These are phyloP conservation scores for Mucor velutinosus DNA, from an alignment of 371 early-diverging fungal genomes.

Conservation along the genomic window DNA sequence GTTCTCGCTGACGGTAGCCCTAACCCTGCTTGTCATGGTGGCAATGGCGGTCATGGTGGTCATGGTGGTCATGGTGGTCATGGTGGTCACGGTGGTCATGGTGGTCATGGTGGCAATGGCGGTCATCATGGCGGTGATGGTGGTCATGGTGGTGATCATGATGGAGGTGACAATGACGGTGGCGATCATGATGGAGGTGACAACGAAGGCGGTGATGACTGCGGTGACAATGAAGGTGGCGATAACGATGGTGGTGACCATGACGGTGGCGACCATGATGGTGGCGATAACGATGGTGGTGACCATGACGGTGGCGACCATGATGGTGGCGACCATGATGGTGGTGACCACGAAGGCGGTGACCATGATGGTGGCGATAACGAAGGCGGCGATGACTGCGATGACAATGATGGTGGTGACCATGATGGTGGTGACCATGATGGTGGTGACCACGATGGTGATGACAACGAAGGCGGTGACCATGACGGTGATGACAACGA, in stretches of 20 bases:
- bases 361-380: background rate
- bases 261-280: background rate
- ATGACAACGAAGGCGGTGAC: background rate
- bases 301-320: background rate
- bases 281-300: background rate
- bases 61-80: background rate
- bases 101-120: background rate
- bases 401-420: background rate
- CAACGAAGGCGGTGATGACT: background rate
- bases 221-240: background rate
- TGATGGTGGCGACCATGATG: background rate
- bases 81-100: background rate
- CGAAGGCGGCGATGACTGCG: background rate
- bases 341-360: background rate
- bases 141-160: background rate
- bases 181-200: background rate
- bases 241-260: background rate
- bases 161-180: background rate
- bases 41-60: background rate
- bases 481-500: background rate
- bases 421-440: background rate
- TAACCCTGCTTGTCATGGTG: background rate
- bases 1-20: background rate
- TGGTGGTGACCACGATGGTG: background rate
- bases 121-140: background rate